Evolutionary conservation across 2,329 filamentous ascomycete species (phyloP).

Genomic region (Dendrostoma leiphaemia): DNA sequence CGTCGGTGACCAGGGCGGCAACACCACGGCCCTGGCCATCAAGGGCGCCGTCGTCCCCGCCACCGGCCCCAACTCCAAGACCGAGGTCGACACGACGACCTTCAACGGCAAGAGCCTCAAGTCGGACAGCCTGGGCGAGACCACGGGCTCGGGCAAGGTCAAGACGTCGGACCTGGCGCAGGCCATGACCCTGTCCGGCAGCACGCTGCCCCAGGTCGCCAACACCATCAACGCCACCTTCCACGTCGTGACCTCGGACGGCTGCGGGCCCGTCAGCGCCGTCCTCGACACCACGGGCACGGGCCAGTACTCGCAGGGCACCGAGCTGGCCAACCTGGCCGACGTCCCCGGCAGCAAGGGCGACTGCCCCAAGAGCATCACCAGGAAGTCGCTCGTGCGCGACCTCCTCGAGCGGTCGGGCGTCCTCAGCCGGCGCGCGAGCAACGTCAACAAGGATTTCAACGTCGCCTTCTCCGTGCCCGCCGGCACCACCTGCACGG

Average conservation of each 20-base stretch:
- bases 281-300: slow-evolving; percentile 22
- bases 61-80: slow-evolving; percentile 34
- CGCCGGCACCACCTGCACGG: slow-evolving; percentile 34
- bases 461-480: slow-evolving; percentile 30
- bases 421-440: slow-evolving; percentile 20
- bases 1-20: slow-evolving; percentile 36
- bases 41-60: slow-evolving; percentile 38
- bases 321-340: slow-evolving; percentile 16
- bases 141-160: slow-evolving; percentile 21
- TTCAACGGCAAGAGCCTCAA: slow-evolving; percentile 17
- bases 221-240: slow-evolving; percentile 21
- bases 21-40: slow-evolving; percentile 41
- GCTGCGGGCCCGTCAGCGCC: slow-evolving; percentile 20
- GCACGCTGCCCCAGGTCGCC: slow-evolving; percentile 22
- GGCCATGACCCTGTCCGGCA: slow-evolving; percentile 21
- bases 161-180: slow-evolving; percentile 8
- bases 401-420: slow-evolving; percentile 16
- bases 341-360: slow-evolving; percentile 19
- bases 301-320: slow-evolving; percentile 21
- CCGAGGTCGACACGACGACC: slow-evolving; percentile 18
- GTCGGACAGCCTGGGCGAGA: slow-evolving; percentile 22
- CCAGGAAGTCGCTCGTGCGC: slow-evolving; percentile 16
- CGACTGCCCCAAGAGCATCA: slow-evolving; percentile 16
- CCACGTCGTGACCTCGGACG: slow-evolving; percentile 23
- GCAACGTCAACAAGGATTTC: slow-evolving; percentile 21